These are phyloP conservation scores for Colletotrichum sp. DNA, from an alignment of 2,329 filamentous ascomycete genomes.

Conservation along the genomic window DNA sequence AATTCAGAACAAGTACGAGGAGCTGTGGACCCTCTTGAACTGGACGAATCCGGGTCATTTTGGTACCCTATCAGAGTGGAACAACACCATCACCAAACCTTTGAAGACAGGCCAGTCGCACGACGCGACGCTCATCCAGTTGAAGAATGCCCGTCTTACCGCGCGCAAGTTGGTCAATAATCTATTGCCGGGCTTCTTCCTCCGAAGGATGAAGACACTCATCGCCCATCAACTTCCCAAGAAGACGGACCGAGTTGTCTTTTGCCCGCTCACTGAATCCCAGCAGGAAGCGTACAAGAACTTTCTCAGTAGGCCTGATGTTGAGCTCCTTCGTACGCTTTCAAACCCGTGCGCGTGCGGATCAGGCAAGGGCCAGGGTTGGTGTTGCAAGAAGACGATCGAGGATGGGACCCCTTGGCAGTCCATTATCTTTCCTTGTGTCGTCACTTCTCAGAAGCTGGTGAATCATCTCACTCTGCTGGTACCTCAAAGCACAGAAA, in stretches of 20 bases:
- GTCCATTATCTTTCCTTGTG: constrained; percentile 82
- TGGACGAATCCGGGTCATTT: constrained; percentile 89
- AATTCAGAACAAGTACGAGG: constrained; percentile 97
- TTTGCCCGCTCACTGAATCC: constrained; percentile 85
- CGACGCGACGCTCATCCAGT: constrained; percentile 82
- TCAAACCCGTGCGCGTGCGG: constrained; percentile 73
- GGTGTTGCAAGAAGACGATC: constrained; percentile 74
- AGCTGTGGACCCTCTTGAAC: constrained; percentile 94
- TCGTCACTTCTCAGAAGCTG: constrained; percentile 83
- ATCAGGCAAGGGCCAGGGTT: constrained; percentile 75
- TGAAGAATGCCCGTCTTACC: constrained; percentile 80
- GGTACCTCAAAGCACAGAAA: constrained; percentile 67
- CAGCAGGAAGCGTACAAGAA: constrained; percentile 85
- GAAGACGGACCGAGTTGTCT: constrained; percentile 93
- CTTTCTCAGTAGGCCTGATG: constrained; percentile 75
- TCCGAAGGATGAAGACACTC: constrained; percentile 89
- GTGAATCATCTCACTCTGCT: constrained; percentile 92
- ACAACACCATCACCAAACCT: constrained; percentile 76
- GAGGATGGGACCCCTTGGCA: constrained; percentile 73
- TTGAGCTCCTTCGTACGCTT: constrained; percentile 71
- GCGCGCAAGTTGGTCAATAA: constrained; percentile 87
- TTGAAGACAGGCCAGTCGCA: constrained; percentile 90
- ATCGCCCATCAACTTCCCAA: constrained; percentile 93
- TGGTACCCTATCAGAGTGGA: constrained; percentile 75
- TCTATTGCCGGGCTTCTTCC: constrained; percentile 86